A percentile compares a stretch with the other conserved stretches of the same genome.
Evolutionary conservation across 1,284 basidiomycete genomes (phyloP).

Genomic region (Porogramme epimiltina): DNA sequence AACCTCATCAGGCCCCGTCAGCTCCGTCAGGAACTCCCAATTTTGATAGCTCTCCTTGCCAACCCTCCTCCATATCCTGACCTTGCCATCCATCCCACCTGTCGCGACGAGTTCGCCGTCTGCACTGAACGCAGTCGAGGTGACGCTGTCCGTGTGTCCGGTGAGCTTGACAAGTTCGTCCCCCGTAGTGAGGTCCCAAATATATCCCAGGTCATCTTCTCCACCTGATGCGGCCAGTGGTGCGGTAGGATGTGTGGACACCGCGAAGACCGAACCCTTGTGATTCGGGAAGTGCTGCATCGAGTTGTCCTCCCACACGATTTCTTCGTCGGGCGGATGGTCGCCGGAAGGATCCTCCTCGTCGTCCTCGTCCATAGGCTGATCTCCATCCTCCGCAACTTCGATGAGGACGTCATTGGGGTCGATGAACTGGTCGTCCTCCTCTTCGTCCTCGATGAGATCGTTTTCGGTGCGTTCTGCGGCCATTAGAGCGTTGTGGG

Average conservation of each 20-base stretch:
- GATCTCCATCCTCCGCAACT: slow-evolving; percentile 67
- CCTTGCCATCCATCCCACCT: slow-evolving; percentile 96
- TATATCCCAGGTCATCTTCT: slow-evolving; percentile 93
- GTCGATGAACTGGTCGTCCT: slow-evolving; percentile 52
- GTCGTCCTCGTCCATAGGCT: slow-evolving; percentile 77
- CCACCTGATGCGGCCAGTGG: slow-evolving; percentile 90
- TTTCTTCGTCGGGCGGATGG: slow-evolving; percentile 36
- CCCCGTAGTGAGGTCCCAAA: slow-evolving; percentile 89
- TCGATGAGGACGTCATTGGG: slow-evolving; percentile 66
- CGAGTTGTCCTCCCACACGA: slow-evolving; percentile 61
- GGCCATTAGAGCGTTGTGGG: slow-evolving; percentile 18
- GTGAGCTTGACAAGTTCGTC: slow-evolving; percentile 82
- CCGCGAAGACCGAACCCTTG: slow-evolving; percentile 80
- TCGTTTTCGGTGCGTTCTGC: slow-evolving; percentile 36
- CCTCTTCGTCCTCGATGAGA: slow-evolving; percentile 38
- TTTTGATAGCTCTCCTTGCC: slow-evolving; percentile 70
- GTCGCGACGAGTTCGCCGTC: slow-evolving; percentile 94
- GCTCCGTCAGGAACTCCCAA: slow-evolving; percentile 93
- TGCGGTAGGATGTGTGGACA: slow-evolving; percentile 85
- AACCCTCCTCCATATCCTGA: slow-evolving; percentile 88
- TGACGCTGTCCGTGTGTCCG: slow-evolving; percentile 93
- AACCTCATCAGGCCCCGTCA: slow-evolving; percentile 95
- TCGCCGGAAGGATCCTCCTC: slow-evolving; percentile 49
- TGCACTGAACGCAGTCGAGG: slow-evolving; percentile 75
- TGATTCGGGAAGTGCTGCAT: slow-evolving; percentile 69